phyloP scores from a whole-genome alignment of 352 stramenopile species.

The Pythium rishiriense region DNA sequence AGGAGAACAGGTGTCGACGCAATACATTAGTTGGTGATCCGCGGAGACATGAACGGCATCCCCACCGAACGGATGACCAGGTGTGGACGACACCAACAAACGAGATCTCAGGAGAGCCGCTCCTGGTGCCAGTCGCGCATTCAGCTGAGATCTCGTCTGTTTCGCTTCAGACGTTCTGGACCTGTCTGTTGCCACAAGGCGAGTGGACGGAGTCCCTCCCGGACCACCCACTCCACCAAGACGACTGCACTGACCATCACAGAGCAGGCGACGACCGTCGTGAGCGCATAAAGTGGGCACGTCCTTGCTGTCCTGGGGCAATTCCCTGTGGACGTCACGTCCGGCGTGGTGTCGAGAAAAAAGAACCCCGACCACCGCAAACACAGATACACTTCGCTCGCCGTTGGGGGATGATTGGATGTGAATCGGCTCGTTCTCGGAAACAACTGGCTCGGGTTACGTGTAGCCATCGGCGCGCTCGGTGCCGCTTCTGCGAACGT shows the following conservation, averaged over 20 bases:
- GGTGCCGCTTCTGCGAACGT: not conserved
- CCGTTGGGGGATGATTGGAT: not conserved
- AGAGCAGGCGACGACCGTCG: not conserved
- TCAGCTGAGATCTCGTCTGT: conserved; percentile 10
- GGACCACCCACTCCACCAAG: not conserved
- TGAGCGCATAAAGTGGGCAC: not conserved
- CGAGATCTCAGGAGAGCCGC: not conserved
- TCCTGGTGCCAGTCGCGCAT: not conserved
- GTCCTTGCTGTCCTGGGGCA: not conserved
- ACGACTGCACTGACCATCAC: not conserved
- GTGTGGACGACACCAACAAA: not conserved
- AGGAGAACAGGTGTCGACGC: too few relatives aligned
- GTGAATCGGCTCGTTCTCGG: not conserved
- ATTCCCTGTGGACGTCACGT: too few relatives aligned
- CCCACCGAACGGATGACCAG: not conserved
- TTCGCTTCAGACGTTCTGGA: conserved; percentile 1
- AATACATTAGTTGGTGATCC: too few relatives aligned
- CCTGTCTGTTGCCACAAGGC: not conserved
- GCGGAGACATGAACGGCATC: not conserved
- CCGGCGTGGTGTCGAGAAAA: too few relatives aligned
- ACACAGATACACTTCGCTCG: not conserved
- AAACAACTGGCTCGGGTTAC: not conserved
- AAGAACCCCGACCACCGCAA: not conserved
- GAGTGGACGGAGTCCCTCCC: not conserved
- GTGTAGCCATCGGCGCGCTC: conserved; percentile 1